phyloP scores from a whole-genome alignment of 768 basidiomycete genomes.

The Filobasidium wieringae region DNA sequence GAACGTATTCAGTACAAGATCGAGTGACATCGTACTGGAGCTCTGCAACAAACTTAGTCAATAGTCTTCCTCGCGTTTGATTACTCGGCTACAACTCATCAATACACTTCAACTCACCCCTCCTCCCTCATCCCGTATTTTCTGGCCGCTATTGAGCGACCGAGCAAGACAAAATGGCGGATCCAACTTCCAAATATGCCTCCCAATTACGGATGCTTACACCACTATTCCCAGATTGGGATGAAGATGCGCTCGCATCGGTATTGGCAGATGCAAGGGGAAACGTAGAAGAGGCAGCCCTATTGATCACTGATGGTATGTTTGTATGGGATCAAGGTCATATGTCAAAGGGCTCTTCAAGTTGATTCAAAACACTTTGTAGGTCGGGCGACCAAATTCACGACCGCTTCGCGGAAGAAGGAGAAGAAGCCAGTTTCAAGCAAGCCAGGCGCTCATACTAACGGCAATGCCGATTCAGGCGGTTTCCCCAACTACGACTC shows the following conservation, averaged over 20 bases:
- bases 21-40: too few relatives aligned
- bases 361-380: too few relatives aligned
- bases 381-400: conserved; percentile 40
- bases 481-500: conserved; percentile 19
- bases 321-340: too few relatives aligned
- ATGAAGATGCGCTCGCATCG: conserved; percentile 33
- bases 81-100: too few relatives aligned
- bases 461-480: conserved; percentile 31
- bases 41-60: too few relatives aligned
- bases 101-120: too few relatives aligned
- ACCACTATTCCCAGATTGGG: conserved; percentile 39
- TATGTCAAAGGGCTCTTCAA: too few relatives aligned
- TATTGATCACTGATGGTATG: conserved; percentile 38
- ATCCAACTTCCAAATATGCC: conserved; percentile 31
- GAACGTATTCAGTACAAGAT: too few relatives aligned
- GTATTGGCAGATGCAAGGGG: conserved; percentile 37
- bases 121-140: too few relatives aligned
- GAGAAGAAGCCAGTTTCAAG: conserved; percentile 27
- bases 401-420: conserved; percentile 30
- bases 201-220: conserved; percentile 31
- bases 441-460: conserved; percentile 24
- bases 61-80: too few relatives aligned
- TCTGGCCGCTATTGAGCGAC: too few relatives aligned
- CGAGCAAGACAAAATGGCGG: neutral
- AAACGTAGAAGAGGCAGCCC: conserved; percentile 36